Evolutionary conservation across 495 filamentous ascomycete species (phyloP), one percentile per base, ranked within the genome.

Genomic region (Annulohypoxylon nitens): DNA sequence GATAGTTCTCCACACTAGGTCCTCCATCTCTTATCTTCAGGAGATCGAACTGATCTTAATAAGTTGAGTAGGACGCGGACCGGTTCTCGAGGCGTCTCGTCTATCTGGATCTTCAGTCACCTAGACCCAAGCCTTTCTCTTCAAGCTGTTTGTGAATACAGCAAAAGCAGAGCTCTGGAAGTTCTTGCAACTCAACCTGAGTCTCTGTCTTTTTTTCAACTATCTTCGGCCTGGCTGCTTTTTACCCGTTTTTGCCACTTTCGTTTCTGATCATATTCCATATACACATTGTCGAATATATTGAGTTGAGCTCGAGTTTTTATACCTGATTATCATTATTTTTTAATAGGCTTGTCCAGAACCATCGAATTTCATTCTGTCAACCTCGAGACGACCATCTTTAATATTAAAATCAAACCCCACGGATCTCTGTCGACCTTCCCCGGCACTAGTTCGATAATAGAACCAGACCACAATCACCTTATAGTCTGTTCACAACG

Each of bases 81-180:
- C 12, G 50, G n/a, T 67, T 67, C 58, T 68, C 20, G 53, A 48
- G 25, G 34, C 43, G 16, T 66, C 69, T 66, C 33, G 64, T 77
- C 72, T 73, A 55, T 26, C 57, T 67, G 75, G 68, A 68, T 81
- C 80, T 82, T 77, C 76, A 82, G 81, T 83, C 83, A 82, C 78
- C 70, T 58, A 64, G 70, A 81, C 78, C 76, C 80, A 80, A 84
- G 80, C 80, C 79, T 71, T 69, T 73, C 57, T 61, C 58, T 75
- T 75, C 68, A 37, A 45, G 65, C 55, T 64, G 61, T 77, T 67
- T 64, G 58, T 78, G 78, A 75, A 62, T 75, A 69, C 62, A 70
- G 71, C 74, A 75, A 78, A 77, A 80, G 80, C 83, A 82, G 79
- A 84, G 80, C 86, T 86, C 86, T 81, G 84, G 85, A 80, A 86